Evolutionary conservation across 2,329 filamentous ascomycete genomes (phyloP).

Genomic region (Colletotrichum godetiae): DNA sequence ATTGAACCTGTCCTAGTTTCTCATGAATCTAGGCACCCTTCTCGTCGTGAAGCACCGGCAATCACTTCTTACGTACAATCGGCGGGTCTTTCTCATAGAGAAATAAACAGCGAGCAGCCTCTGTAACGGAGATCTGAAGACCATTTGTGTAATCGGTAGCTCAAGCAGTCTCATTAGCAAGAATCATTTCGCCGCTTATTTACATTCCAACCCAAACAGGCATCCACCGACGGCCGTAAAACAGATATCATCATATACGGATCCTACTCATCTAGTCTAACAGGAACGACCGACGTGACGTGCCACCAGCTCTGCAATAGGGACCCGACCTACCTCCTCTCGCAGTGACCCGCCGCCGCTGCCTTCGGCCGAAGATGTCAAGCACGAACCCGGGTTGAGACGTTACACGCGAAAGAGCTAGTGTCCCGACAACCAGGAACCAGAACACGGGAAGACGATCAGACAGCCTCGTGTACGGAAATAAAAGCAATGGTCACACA

Average conservation of each 20-base stretch:
- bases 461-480: background rate
- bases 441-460: background rate
- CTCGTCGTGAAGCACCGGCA: too few relatives aligned
- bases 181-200: too few relatives aligned
- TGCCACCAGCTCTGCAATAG: background rate
- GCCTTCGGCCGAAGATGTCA: background rate
- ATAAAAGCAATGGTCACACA: background rate
- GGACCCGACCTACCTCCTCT: background rate
- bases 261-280: background rate
- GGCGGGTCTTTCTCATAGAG: too few relatives aligned
- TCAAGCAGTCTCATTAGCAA: too few relatives aligned
- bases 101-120: too few relatives aligned
- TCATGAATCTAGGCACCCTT: too few relatives aligned
- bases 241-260: background rate
- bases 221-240: too few relatives aligned
- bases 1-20: too few relatives aligned
- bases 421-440: background rate
- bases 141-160: too few relatives aligned
- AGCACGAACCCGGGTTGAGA: background rate
- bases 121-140: too few relatives aligned
- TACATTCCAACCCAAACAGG: background rate
- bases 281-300: background rate
- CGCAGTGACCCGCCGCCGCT: too few relatives aligned
- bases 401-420: background rate
- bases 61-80: too few relatives aligned